Evolutionary conservation across 768 basidiomycete species (phyloP), one percentile per base, ranked within the genome.

Genomic region (Boletus eberwhitei): DNA sequence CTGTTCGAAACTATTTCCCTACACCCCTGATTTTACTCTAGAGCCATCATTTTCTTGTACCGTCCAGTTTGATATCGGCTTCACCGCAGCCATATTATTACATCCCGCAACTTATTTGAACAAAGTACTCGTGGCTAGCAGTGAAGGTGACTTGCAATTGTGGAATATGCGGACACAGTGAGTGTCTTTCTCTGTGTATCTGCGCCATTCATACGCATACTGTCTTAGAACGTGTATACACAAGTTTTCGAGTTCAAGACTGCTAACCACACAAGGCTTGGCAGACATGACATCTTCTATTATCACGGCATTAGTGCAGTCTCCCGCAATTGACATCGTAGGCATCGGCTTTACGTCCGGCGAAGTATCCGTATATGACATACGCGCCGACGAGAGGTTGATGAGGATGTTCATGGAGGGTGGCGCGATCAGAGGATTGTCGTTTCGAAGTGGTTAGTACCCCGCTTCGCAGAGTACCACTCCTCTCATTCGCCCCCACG

Each of bases 61-160:
- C 4, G 82, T 98, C 45, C 78, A 84, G 40, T 96, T 99, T 63
- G 89, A 93, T 46, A 64, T 81, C 8, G 84, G 81, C 19, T 98
- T 98, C 70, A 87, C 86, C 2, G 95, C 95, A n/a, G 88, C 84
- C 5, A 79, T 78, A 26, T 75, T 97, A 40, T 77, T 97, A 6
- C 97, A 99, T 68, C 97, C 97, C 3, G 87, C 93, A 1, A 98
- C 97, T 13, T 98, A 98, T 71, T 71, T 99, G 48, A 98, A 99
- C 77, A 99, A 99, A 74, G 78, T 98, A 1, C 77, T 98, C 1
- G 82, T 98, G 12, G 84, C 87, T 4, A 90, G 92, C 62, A 80
- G 75, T 52, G 80, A 94, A 69, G 97, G 97, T 4, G 75, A 73
- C 40, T 73, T 98, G 63, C 90, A 97, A 56, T 72, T 99, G n/a